Base-by-base conservation (phyloP, 1,284 basidiomycete species). In the Cutaneotrichosporon cyanovorans region DNA sequence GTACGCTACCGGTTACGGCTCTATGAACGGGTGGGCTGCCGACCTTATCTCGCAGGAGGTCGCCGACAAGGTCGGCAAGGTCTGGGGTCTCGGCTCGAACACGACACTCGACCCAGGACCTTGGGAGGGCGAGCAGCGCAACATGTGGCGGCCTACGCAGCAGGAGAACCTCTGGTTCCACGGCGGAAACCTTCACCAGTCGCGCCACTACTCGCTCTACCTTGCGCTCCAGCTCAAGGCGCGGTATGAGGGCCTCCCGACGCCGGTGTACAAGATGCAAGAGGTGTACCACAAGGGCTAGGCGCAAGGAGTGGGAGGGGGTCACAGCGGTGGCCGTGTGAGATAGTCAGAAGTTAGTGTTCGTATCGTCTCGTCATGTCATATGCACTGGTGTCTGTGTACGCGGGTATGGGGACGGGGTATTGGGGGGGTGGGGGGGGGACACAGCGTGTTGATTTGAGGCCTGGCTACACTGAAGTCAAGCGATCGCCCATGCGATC, bases 181-280 rank as follows among this genome's bases (percentile, higher is more conserved):
- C 34, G 51, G 51, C 35, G 51, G 51, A 8, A 53, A 53, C 44
- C 51, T 53, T 11, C 41, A 44, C 38, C 47, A 45, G 38, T 46
- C 51, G 38, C 51, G 51, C 34, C 45, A 47, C 39, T 53, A 53
- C 42, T 50, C 47, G 40, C 40, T 46, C 18, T 49, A 49, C 41
- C 46, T 53, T n/a, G 23, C 46, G n/a, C 47, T 53, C 33, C 46
- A 49, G 46, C 46, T 53, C 44, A 53, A 51, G 46, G 50, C 50
- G n/a, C 45, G 50, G 28, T 48, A 39, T 35, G 50, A 51, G 50
- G 50, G 46, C 32, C n/a, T 51, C 42, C 42, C 44, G 25, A 51
- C 50, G 5, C 50, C 50, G 3, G 50, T 51, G 16, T 51, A 48
- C 50, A 36, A 36, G 30, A 42, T 51, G 39, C 50, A 51, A 42